Percentiles rank a stretch among this genome's conserved stretches.
Conservation (phyloP, 208 protist genomes). For the Leishmania amazonensis region DNA sequence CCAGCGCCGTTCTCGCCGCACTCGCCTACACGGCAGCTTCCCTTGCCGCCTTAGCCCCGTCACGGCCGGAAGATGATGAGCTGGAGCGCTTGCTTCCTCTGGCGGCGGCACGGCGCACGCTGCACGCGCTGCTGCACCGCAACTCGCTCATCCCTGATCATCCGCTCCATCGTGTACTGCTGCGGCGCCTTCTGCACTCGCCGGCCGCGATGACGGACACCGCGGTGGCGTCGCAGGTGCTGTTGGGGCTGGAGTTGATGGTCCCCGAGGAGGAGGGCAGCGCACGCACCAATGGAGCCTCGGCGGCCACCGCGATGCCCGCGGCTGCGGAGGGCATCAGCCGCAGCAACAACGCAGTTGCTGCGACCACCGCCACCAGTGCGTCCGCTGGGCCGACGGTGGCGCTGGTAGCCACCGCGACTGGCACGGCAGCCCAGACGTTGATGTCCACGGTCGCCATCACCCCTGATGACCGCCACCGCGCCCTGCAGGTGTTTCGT, state of each 20-base stretch:
- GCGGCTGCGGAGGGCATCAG: not conserved
- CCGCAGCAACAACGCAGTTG: not conserved
- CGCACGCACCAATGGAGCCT: not conserved
- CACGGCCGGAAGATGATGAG: not conserved
- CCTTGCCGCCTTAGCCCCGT: not conserved
- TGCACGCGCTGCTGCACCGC: constrained; percentile 51
- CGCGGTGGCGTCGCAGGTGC: constrained; percentile 26
- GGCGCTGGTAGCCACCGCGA: not conserved
- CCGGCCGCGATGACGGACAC: constrained; percentile 37
- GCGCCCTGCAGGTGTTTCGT: constrained; percentile 55
- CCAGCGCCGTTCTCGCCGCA: constrained; percentile 30
- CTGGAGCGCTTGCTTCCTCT: constrained; percentile 15
- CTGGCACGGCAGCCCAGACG: not conserved
- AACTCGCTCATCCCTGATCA: constrained; percentile 66
- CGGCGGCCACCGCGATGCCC: not conserved
- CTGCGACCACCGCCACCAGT: not conserved
- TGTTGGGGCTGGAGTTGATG: constrained; percentile 40
- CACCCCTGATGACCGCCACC: constrained; percentile 21
- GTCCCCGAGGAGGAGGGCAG: constrained; percentile 1
- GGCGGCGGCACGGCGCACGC: constrained; percentile 16
- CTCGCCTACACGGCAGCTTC: constrained; percentile 5
- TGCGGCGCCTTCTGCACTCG: constrained; percentile 48
- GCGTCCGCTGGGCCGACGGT: not conserved
- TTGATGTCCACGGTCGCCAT: constrained; percentile 5
- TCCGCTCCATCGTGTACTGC: constrained; percentile 56